A percentile compares a stretch with the other conserved stretches of the same genome.
These are phyloP conservation scores for Sugiyamaella lignohabitans DNA, from an alignment of 805 yeast species.

Conservation along the genomic window DNA sequence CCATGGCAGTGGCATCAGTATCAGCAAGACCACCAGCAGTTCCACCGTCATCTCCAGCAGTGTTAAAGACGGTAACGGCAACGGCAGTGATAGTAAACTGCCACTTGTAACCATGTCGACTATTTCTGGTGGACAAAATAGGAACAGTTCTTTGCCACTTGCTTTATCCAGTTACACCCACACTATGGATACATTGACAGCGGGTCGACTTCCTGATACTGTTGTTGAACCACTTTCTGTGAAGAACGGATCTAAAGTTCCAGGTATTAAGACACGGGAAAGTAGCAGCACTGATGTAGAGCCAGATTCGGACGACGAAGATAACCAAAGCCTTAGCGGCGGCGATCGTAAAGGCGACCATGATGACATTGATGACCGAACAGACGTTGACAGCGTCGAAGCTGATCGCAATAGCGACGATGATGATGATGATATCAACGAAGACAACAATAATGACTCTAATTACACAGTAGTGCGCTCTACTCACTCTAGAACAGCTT, in stretches of 20 bases:
- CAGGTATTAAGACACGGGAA: slow-evolving; percentile 1
- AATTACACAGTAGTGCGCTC: background rate
- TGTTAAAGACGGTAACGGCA: background rate
- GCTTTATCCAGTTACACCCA: too few species aligned
- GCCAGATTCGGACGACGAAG: slow-evolving; percentile 9
- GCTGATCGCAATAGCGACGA: background rate
- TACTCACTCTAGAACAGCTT: too few species aligned
- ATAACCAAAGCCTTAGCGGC: too few species aligned
- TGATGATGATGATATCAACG: background rate
- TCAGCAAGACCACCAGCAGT: too few species aligned
- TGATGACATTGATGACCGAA: background rate
- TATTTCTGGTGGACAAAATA: background rate
- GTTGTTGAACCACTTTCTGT: slow-evolving; percentile 9
- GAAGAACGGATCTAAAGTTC: slow-evolving; percentile 3
- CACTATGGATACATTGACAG: too few species aligned
- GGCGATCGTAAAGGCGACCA: too few species aligned
- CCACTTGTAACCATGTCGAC: too few species aligned
- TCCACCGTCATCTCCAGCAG: too few species aligned
- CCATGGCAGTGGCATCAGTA: background rate
- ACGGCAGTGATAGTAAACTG: background rate
- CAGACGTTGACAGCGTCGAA: background rate
- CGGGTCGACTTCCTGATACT: slow-evolving; percentile 4
- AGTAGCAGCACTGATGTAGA: slow-evolving; percentile 19
- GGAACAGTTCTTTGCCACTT: background rate
- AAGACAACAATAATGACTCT: background rate